Base-by-base conservation (phyloP, 305 asterid species). In the Plantago coronopus region DNA sequence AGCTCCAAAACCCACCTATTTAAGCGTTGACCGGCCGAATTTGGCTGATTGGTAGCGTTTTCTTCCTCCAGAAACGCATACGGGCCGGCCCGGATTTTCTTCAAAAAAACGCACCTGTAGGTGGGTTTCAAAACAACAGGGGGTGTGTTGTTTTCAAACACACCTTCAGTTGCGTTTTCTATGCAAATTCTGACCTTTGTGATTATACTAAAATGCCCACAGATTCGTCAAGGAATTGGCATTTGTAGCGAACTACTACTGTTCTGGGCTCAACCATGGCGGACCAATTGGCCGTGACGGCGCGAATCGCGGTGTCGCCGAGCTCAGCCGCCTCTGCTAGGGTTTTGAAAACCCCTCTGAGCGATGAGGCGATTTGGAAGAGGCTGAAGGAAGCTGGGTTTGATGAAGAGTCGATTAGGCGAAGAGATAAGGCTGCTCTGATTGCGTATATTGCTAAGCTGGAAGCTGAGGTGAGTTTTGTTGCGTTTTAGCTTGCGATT, bases 341-440 rank as follows among this genome's bases (percentile, higher is more conserved):
- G 91, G 91, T 77, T 78, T 72, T 76, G 67, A 78, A 72, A 64
- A 79, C 88, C 49, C 96, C 96, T 51, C 76, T 87, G 57, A 85
- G 74, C 62, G 99, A 90, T 54, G 97, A 87, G 51, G 78, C 74
- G 17, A 76, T 94, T 14, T 89, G 97, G 97, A 87, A 77, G 69
- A 77, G 91, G 62, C 85, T 94, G 37, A 79, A 80, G 61, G 96
- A 94, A 48, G 95, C 95, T 2, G 99, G 97, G 3, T 85, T 94
- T 57, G 97, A 89, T 65, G 97, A 94, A 69, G 97, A 94, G 49
- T 82, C 96, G 31, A 79, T 94, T 73, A 87, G 85, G 63, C 96
- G 95, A 51, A 79, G 95, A 61, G 99, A 94, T 65, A 94, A 94
- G 67, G 86, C 95, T 6, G 79, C 97, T 15, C 97, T 89, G 49